Base-by-base conservation (phyloP, 2,329 filamentous ascomycete genomes). In the Fusarium odoratissimum region DNA sequence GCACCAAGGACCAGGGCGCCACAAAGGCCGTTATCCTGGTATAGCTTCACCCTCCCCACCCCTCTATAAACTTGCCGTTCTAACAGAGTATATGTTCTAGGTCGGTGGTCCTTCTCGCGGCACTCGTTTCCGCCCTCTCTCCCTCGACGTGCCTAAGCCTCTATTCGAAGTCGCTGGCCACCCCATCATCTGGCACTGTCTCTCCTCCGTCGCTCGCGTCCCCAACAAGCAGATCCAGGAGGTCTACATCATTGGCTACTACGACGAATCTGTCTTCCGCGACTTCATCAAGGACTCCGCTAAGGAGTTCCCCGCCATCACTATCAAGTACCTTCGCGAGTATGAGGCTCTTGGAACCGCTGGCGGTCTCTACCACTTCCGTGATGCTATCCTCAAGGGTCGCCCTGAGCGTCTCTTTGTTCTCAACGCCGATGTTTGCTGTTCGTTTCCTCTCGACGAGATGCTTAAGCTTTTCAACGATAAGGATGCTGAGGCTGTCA, bases 111-210 rank as follows among this genome's bases (percentile, higher is more conserved):
- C 96, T 62, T 98, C 95, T 66, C 91, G 96, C 88, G 96, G 96
- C 82, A 99, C 96, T 71, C 91, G 96, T 76, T 98, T 98, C 86
- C 91, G 96, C 77, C 96, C 96, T 78, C 89, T 99, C 76, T 97
- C 95, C 62, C 92, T 98, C 79, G 96, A 99, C 85, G 88, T 98
- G 63, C 96, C 96, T 77, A 98, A 98, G 94, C 96, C 96, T 73
- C 93, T 99, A 77, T 98, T 99, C 86, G 95, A 98, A 83, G 95
- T 99, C 80, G 96, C 96, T 76, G 96, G 96, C 77, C 96, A 99
- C 84, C 95, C 95, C 77, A 98, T 99, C 86, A 95, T 98, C 86
- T 95, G 95, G 89, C 96, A 99, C 88, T 97, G 95, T 87, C 90
- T 99, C 82, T 93, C 92, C 79, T 95, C 96, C 79, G 90, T 98